Evolutionary conservation across 2,329 filamentous ascomycete genomes (phyloP), one percentile per base, ranked within the genome.

Genomic region (Neopestalotiopsis sp.): DNA sequence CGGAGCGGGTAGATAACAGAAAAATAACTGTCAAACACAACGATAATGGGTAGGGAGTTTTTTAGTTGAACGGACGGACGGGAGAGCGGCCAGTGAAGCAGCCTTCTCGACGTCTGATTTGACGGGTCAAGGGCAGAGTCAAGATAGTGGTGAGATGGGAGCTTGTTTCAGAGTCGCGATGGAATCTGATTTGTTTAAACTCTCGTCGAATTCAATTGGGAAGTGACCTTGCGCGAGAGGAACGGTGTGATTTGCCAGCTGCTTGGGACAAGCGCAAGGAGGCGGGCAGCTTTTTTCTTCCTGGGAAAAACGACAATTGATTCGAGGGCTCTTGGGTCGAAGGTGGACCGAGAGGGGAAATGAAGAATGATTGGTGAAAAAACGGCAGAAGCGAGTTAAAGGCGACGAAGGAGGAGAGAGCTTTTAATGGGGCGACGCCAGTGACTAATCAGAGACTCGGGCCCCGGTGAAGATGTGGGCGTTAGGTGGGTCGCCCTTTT

Each of bases 401-500:
- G 75, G 68, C 71, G 73, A 74, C 71, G 73, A 75, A 75, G 72
- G 74, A 70, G 65, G 52, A 61, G 71, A 72, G 72, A 73, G 74
- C 72, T 76, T 78, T 78, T 77, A 78, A 79, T 74, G 77, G 77
- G 75, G 75, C 74, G 68, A 60, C 56, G 67, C 67, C 73, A 74
- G 77, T 76, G 77, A 78, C 76, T 78, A 78, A 79, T 78, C 76
- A 78, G 74, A 74, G 74, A 72, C 73, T 74, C 74, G 72, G 58
- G 62, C 17, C 60, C 45, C n/a, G n/a, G 17, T n/a, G 17, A 9
- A 52, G 52, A 67, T 34, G 32, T 56, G 49, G 45, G 42, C 7
- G 13, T 62, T 38, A 10, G 34, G 58, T 67, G 66, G 66, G 66
- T 60, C 65, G n/a, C 9, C 2, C 24, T 56, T 67, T 59, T 59